phyloP scores from a whole-genome alignment of 1,284 basidiomycete genomes.

The Peniophora sp. region DNA sequence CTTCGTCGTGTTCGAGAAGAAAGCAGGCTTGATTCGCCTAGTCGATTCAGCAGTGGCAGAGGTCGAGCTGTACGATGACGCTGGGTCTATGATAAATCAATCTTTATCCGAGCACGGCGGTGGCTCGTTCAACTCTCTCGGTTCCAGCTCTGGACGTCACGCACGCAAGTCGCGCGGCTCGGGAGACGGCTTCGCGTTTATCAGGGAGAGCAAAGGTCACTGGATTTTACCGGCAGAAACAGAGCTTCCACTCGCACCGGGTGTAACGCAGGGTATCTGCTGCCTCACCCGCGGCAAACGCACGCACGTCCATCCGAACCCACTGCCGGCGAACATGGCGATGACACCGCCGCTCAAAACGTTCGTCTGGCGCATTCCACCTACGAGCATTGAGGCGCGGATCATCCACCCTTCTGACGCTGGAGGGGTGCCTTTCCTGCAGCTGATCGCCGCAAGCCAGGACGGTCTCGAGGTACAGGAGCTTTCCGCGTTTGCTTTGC shows the following conservation, averaged over 20 bases:
- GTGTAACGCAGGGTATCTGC: slow-evolving; percentile 35
- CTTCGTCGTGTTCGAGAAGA: slow-evolving; percentile 78
- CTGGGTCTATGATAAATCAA: slow-evolving; percentile 3
- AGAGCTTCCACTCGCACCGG: slow-evolving; percentile 35
- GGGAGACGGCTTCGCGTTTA: slow-evolving; percentile 38
- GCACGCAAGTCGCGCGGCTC: slow-evolving; percentile 42
- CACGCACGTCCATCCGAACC: slow-evolving; percentile 61
- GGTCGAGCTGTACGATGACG: slow-evolving; percentile 55
- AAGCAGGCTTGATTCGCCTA: slow-evolving; percentile 69
- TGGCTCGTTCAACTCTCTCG: slow-evolving; percentile 10
- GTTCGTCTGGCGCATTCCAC: slow-evolving; percentile 51
- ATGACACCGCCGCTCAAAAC: slow-evolving; percentile 40
- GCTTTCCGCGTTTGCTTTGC: slow-evolving; percentile 29
- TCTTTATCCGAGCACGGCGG: slow-evolving; percentile 9
- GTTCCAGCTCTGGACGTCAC: slow-evolving; percentile 14
- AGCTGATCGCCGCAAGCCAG: slow-evolving; percentile 59
- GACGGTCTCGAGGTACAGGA: slow-evolving; percentile 69
- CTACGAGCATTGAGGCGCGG: slow-evolving; percentile 47
- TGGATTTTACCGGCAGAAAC: slow-evolving; percentile 50
- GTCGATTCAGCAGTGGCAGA: slow-evolving; percentile 74
- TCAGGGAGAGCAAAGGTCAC: slow-evolving; percentile 33
- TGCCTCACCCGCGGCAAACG: slow-evolving; percentile 61
- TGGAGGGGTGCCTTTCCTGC: slow-evolving; percentile 40
- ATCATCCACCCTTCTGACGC: slow-evolving; percentile 30
- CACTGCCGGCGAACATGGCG: slow-evolving; percentile 48